Conservation (phyloP, 345 rosid species). For the Populus ilicifolia region DNA sequence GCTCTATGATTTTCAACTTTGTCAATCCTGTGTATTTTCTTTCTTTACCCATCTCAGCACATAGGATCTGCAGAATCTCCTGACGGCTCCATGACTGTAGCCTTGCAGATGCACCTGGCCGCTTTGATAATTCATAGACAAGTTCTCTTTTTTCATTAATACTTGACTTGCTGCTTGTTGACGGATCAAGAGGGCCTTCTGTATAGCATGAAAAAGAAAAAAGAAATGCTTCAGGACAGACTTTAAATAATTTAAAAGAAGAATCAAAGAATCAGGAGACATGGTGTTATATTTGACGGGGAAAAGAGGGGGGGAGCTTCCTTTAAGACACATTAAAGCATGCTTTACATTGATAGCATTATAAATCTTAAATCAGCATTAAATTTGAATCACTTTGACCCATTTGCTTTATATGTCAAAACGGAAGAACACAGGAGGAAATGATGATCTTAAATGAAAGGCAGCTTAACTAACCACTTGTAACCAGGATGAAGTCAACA, state of each 20-base stretch:
- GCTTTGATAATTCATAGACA: constrained; percentile 69
- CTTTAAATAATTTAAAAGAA: not conserved
- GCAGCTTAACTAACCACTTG: constrained; percentile 2
- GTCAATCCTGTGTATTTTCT: constrained; percentile 93
- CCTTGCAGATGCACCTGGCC: constrained; percentile 61
- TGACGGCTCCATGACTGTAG: constrained; percentile 91
- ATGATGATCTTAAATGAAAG: not conserved
- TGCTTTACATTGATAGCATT: not conserved
- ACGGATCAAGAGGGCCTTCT: constrained; percentile 26
- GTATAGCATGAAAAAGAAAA: not conserved
- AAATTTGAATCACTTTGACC: constrained; percentile 8
- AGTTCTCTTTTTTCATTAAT: constrained; percentile 82
- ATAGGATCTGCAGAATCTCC: constrained; percentile 86
- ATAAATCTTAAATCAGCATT: not conserved
- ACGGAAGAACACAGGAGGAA: constrained; percentile 1
- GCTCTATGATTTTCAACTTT: constrained; percentile 86
- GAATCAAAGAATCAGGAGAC: not conserved
- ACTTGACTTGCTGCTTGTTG: constrained; percentile 34
- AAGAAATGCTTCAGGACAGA: not conserved
- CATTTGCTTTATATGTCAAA: constrained; percentile 2
- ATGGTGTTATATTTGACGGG: not conserved
- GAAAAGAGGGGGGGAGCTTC: not conserved
- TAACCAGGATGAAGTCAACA: constrained; percentile 9
- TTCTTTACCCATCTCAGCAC: constrained; percentile 96
- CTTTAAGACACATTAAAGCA: not conserved